These are phyloP conservation scores for Euptelea pleiosperma DNA, from an alignment of 164 flowering plant species.

Conservation along the genomic window DNA sequence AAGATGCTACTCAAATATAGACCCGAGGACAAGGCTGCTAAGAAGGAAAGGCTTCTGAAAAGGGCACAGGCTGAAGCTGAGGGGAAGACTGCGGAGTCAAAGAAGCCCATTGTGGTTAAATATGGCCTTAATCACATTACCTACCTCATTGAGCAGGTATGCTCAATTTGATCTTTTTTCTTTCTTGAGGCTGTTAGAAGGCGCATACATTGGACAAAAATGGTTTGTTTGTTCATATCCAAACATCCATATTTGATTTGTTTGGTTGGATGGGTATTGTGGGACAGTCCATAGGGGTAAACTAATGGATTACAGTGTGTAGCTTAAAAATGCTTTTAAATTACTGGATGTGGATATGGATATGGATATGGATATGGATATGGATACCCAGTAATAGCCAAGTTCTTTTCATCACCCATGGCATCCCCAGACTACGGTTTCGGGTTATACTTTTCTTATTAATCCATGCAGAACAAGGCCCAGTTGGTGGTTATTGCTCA, in stretches of 20 bases:
- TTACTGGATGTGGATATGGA: too few relatives aligned
- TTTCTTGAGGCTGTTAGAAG: not conserved
- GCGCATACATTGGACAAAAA: not conserved
- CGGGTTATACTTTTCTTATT: not conserved
- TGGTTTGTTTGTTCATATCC: not conserved
- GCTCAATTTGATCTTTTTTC: not conserved
- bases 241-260: not conserved
- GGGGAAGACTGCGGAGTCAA: constrained; percentile 25
- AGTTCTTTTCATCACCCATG: not conserved
- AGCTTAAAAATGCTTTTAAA: too few relatives aligned
- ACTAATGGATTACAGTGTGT: not conserved
- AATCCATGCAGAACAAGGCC: constrained; percentile 61
- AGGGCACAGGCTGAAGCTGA: constrained; percentile 31
- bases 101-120: constrained; percentile 33
- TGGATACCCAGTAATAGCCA: not conserved
- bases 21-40: constrained; percentile 33
- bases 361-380: too few relatives aligned
- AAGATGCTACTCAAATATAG: constrained; percentile 27
- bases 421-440: not conserved
- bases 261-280: not conserved
- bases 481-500: constrained; percentile 82
- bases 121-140: constrained; percentile 32
- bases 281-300: not conserved
- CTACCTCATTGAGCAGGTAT: constrained; percentile 54
- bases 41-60: constrained; percentile 33